Conservation (phyloP, 345 rosid genomes). For the Eucalyptus curtisii region DNA sequence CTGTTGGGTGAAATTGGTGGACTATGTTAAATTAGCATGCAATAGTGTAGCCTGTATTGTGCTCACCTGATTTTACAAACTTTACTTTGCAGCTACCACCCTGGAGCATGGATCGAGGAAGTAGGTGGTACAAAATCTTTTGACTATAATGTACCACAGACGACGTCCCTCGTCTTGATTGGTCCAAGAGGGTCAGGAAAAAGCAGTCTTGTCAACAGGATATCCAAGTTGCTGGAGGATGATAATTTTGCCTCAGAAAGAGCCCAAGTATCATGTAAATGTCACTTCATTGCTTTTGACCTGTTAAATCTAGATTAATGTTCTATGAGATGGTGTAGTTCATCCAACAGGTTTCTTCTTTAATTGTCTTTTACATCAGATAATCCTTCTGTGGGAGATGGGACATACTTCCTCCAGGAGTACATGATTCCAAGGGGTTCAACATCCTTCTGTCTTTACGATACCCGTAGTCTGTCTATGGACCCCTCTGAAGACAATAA, state of each 20-base stretch:
- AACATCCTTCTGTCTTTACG: constrained; percentile 55
- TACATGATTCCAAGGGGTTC: constrained; percentile 61
- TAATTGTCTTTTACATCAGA: constrained; percentile 13
- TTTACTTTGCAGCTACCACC: constrained; percentile 35
- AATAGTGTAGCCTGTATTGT: neutral
- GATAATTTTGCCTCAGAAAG: constrained; percentile 44
- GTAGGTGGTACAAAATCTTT: constrained; percentile 6
- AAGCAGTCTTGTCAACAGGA: constrained; percentile 70
- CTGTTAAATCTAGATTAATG: neutral
- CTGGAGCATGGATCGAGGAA: constrained; percentile 55
- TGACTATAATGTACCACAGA: constrained; percentile 39
- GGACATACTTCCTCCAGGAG: constrained; percentile 63
- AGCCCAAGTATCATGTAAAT: constrained; percentile 79
- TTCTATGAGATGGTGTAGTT: neutral
- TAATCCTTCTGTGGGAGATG: constrained; percentile 33
- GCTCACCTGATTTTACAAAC: neutral
- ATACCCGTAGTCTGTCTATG: constrained; percentile 45
- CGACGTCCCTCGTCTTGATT: constrained; percentile 45
- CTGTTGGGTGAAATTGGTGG: neutral
- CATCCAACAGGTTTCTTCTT: neutral
- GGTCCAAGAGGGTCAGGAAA: constrained; percentile 86
- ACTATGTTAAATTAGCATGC: neutral
- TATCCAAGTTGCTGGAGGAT: constrained; percentile 51
- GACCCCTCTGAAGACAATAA: constrained; percentile 18
- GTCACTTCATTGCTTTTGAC: neutral